Percentiles rank a stretch among this genome's conserved stretches.
These are phyloP conservation scores for Rhizopus microsporus DNA, from an alignment of 371 early-diverging fungal genomes.

Conservation along the genomic window DNA sequence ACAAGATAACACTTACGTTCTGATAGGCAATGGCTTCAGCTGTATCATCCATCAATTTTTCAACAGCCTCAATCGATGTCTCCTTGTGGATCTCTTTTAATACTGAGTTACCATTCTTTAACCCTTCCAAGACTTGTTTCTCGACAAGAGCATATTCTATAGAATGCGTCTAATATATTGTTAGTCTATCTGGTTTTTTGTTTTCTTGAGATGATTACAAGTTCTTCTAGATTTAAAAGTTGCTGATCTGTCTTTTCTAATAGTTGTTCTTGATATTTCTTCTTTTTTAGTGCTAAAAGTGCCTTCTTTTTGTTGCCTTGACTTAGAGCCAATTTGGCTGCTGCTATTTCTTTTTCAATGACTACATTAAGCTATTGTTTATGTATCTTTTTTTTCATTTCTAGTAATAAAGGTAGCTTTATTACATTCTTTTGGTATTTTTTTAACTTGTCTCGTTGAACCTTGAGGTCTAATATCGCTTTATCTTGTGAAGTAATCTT, in stretches of 20 bases:
- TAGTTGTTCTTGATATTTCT: conserved; percentile 92
- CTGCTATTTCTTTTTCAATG: conserved; percentile 63
- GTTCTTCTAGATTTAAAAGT: conserved; percentile 84
- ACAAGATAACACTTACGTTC: conserved; percentile 50
- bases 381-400: not conserved
- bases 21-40: conserved; percentile 96
- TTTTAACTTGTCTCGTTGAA: conserved; percentile 90
- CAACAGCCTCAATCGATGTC: conserved; percentile 90
- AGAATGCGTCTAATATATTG: conserved; percentile 61
- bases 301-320: conserved; percentile 83
- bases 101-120: conserved; percentile 84
- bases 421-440: conserved; percentile 87
- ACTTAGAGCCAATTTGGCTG: conserved; percentile 64
- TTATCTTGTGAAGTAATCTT: conserved; percentile 85
- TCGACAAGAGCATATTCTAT: conserved; percentile 94
- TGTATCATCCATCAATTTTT: conserved; percentile 93
- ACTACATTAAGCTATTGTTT: conserved; percentile 62
- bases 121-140: conserved; percentile 81
- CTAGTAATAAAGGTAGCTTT: not conserved
- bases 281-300: conserved; percentile 88
- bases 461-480: conserved; percentile 92
- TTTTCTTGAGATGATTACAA: conserved; percentile 49
- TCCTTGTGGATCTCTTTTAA: conserved; percentile 89
- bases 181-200: not conserved
- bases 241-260: conserved; percentile 84